A percentile compares a stretch with the other conserved stretches of the same genome.
Evolutionary conservation across 345 rosid genomes (phyloP).

Genomic region (Gossypium longicalyx): DNA sequence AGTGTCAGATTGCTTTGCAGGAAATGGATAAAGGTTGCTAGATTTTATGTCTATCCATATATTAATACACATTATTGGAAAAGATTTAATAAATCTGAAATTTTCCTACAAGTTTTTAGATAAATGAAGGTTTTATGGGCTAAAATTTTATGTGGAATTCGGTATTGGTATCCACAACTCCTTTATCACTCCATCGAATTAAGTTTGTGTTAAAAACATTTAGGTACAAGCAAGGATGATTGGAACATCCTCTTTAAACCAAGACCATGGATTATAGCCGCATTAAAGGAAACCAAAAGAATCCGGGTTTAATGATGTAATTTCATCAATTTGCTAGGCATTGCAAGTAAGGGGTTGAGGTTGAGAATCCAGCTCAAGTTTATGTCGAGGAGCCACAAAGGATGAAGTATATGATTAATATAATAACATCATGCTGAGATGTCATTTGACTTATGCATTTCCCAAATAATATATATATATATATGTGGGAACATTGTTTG

Average conservation of each 20-base stretch:
- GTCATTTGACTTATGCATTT: background rate
- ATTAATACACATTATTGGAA: background rate
- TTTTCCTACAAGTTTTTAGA: background rate
- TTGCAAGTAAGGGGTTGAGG: background rate
- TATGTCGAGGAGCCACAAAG: background rate
- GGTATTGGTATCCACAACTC: no score
- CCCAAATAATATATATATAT: background rate
- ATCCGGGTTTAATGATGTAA: background rate
- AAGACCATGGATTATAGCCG: no score
- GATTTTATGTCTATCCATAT: background rate
- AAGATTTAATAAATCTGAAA: background rate
- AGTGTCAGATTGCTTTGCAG: constrained; percentile 9
- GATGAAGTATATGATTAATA: background rate
- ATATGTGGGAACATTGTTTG: background rate
- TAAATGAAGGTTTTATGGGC: no score
- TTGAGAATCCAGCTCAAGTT: background rate
- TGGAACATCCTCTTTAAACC: no score
- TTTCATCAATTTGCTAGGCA: background rate
- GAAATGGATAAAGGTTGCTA: constrained; percentile 9
- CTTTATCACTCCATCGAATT: no score
- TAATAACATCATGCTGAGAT: no score
- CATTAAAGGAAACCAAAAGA: no score
- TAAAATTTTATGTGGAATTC: no score
- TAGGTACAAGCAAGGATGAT: no score
- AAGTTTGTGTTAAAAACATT: no score